Evolutionary conservation across 129 eudicot genomes (phyloP), one percentile per base, ranked within the genome.

Genomic region (Chrysanthemum seticuspe): DNA sequence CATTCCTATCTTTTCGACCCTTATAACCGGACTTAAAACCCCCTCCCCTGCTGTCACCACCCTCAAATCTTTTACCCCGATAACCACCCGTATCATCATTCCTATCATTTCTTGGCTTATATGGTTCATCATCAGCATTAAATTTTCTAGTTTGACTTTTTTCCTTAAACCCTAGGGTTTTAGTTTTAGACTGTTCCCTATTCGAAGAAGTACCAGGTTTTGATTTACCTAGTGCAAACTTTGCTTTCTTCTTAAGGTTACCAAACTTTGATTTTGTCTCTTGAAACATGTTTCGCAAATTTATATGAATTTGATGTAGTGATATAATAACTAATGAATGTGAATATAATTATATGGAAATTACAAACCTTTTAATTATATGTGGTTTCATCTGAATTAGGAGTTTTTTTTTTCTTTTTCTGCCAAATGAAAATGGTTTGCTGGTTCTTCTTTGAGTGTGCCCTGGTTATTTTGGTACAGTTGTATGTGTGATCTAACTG

Each of bases 181-280:
- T 68, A 56, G 82, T 72, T 76, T 67, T 68, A 56, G 13, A 13
- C 5, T 61, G 36, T 15, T 80, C 85, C 53, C 66, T 76, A 18
- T 56, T 40, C 13, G 67, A 36, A 34, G 21, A 19, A 19, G 21
- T 19, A 19, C 21, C 21, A 19, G 79, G 67, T 34, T 61, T 81
- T 14, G 79, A 74, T 48, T 61, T 81, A 10, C 83, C 76, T 56
- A 63, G 8, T 9, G 79, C 63, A 40, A 78, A 40, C 70, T 76
- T 81, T 44, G 73, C 82, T 72, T 74, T 75, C 47, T 76, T 85
- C 73, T 77, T 71, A 68, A 75, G 60, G 58, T 51, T 78, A 74
- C 25, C 31, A 56, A 50, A 31, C 74, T 74, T 82, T 12, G 78
- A 75, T 19, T 81, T 74, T 66, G 71, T 58, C 58, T 72, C 79